phyloP scores from a whole-genome alignment of 768 basidiomycete species.

The Leccinum boreale region DNA sequence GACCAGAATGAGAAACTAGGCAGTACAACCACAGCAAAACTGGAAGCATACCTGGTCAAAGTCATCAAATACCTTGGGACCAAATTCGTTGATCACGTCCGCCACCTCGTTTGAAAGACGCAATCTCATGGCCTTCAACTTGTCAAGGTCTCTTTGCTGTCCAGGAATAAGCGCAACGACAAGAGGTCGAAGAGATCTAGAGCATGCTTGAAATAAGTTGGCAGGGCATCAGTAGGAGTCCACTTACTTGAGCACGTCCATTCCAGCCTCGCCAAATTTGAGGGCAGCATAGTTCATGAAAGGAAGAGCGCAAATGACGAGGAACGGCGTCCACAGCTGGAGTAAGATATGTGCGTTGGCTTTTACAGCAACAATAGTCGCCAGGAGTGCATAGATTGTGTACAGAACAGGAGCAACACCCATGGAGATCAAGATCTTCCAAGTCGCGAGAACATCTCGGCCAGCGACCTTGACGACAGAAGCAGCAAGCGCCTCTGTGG shows the following conservation, averaged over 20 bases:
- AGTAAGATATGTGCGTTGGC: slow-evolving; percentile 60
- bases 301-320: slow-evolving; percentile 72
- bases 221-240: background rate
- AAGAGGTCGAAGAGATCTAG: slow-evolving; percentile 85
- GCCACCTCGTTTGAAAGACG: slow-evolving; percentile 81
- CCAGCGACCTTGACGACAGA: slow-evolving; percentile 94
- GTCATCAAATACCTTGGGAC: slow-evolving; percentile 82
- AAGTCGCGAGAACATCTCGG: slow-evolving; percentile 95
- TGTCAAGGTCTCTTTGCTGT: slow-evolving; percentile 76
- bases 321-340: slow-evolving; percentile 72
- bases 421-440: slow-evolving; percentile 94
- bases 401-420: slow-evolving; percentile 89
- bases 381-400: slow-evolving; percentile 75
- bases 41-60: slow-evolving; percentile 65
- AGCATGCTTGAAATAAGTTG: slow-evolving; percentile 8
- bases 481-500: slow-evolving; percentile 87
- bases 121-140: slow-evolving; percentile 69
- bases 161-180: slow-evolving; percentile 86
- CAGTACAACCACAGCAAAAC: background rate
- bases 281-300: slow-evolving; percentile 90
- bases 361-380: slow-evolving; percentile 67
- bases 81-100: slow-evolving; percentile 81
- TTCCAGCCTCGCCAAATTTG: slow-evolving; percentile 96
- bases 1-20: slow-evolving; percentile 4
- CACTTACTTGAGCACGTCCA: slow-evolving; percentile 94